These are phyloP conservation scores for Suillus paluster DNA, from an alignment of 768 basidiomycete genomes.

Conservation along the genomic window DNA sequence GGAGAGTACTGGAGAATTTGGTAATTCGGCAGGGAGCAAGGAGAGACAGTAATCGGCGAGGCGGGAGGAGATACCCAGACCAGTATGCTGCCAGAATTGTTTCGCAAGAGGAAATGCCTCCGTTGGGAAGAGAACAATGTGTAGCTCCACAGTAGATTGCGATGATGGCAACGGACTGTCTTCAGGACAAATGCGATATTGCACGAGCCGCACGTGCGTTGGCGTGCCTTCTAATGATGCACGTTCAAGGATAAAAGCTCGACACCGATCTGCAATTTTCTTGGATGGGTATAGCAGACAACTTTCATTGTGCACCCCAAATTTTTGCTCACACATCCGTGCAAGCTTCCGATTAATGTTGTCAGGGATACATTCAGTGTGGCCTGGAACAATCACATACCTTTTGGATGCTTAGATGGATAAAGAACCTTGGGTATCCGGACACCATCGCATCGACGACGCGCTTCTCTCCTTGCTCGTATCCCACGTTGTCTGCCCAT, in stretches of 20 bases:
- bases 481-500: slow-evolving; percentile 90
- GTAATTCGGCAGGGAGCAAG: slow-evolving; percentile 52
- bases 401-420: slow-evolving; percentile 83
- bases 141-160: slow-evolving; percentile 54
- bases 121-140: slow-evolving; percentile 79
- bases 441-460: slow-evolving; percentile 80
- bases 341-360: slow-evolving; percentile 63
- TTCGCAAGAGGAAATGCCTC: slow-evolving; percentile 70
- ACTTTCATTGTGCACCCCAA: slow-evolving; percentile 68
- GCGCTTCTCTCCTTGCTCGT: slow-evolving; percentile 87
- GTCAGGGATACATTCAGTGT: neutral
- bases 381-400: slow-evolving; percentile 46
- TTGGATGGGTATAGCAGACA: slow-evolving; percentile 83
- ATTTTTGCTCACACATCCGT: slow-evolving; percentile 74
- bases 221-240: slow-evolving; percentile 47
- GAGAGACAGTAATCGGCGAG: slow-evolving; percentile 82
- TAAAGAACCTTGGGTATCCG: slow-evolving; percentile 95
- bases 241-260: slow-evolving; percentile 67
- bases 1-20: slow-evolving; percentile 29
- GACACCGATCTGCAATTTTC: slow-evolving; percentile 73
- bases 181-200: slow-evolving; percentile 73
- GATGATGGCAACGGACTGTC: slow-evolving; percentile 34
- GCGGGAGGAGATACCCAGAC: slow-evolving; percentile 87
- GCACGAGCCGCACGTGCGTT: slow-evolving; percentile 59
- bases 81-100: slow-evolving; percentile 96